These are phyloP conservation scores for Whalleya microplaca DNA, from an alignment of 2,329 filamentous ascomycete species.

Conservation along the genomic window DNA sequence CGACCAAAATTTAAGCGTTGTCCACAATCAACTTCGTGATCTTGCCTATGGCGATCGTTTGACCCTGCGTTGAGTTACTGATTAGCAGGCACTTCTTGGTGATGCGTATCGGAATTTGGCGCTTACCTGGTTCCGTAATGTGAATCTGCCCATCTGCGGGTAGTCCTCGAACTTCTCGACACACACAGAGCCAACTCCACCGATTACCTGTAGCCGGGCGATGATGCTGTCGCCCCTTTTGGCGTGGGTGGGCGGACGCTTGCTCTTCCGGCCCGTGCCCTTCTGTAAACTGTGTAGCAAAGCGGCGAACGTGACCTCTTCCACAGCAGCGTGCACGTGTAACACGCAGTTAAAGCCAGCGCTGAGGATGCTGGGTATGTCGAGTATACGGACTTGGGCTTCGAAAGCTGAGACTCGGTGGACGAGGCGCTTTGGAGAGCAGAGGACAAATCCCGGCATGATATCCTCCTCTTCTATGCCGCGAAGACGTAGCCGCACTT, in stretches of 20 bases:
- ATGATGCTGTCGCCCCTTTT: conserved; percentile 84
- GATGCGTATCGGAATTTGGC: neutral
- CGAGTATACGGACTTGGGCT: conserved; percentile 93
- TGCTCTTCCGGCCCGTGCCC: conserved; percentile 90
- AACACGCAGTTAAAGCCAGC: conserved; percentile 98
- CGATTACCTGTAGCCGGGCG: conserved; percentile 84
- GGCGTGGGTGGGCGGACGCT: conserved; percentile 89
- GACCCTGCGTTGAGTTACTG: conserved; percentile 64
- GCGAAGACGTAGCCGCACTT: conserved; percentile 88
- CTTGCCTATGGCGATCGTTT: conserved; percentile 99
- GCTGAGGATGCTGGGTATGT: conserved; percentile 90
- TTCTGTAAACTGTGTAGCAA: conserved; percentile 95
- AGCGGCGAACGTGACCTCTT: conserved; percentile 90
- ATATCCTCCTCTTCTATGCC: conserved; percentile 98
- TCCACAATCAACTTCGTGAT: conserved; percentile 81
- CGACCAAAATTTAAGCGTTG: conserved; percentile 19
- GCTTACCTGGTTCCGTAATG: conserved; percentile 81
- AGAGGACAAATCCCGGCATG: conserved; percentile 91
- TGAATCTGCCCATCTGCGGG: conserved; percentile 89
- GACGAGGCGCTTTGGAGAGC: conserved; percentile 90
- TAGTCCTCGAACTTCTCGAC: conserved; percentile 96
- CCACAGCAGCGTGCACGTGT: conserved; percentile 95
- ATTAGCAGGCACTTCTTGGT: conserved; percentile 17
- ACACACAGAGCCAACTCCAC: conserved; percentile 84
- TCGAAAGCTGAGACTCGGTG: conserved; percentile 90